Base-by-base conservation (phyloP, 164 flowering plant species). In the Vitis labrusca region DNA sequence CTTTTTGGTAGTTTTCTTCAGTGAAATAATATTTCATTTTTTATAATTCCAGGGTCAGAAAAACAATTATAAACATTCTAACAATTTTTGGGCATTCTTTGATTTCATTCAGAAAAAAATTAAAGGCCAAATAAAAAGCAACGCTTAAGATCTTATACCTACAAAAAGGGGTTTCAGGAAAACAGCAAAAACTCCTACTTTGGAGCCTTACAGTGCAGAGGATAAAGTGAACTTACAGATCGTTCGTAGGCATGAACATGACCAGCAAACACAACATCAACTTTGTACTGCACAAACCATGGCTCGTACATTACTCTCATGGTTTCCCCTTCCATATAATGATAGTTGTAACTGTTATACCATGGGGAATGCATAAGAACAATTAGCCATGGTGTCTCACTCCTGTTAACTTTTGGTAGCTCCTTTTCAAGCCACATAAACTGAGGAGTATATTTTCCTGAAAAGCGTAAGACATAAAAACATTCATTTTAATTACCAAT, bases 311-410 rank as follows among this genome's bases (percentile, higher is more conserved):
- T 79, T 0, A 87, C 91, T 74, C 93, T 78, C 90, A 89, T 89
- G 76, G 81, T 80, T 78, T 89, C 93, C 2, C 91, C 91, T 81
- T 89, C 93, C 91, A 89, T 84, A 66, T 72, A 89, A 67, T 89
- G 93, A 62, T 83, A 76, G 67, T 80, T 80, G 74, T 88, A 76
- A 75, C 89, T 88, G 48, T 83, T 85, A 66, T 85, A 88, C 85
- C 83, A 82, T 11, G 89, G 91, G 2, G 82, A 68, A 73, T 88
- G 91, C 78, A 84, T n/a, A 1, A 84, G 71, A 68, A 85, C 88
- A 71, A 88, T 81, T 64, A 88, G 66, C 91, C 91, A 88, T 14
- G 91, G 91, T 13, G 91, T 88, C 71, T 85, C 85, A 2, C 16
- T 76, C 65, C 91, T 70, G 76, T 88, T 81, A 2, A 89, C 93